phyloP scores from a whole-genome alignment of 257 asterid genomes.

The Solanum ossicruentum region DNA sequence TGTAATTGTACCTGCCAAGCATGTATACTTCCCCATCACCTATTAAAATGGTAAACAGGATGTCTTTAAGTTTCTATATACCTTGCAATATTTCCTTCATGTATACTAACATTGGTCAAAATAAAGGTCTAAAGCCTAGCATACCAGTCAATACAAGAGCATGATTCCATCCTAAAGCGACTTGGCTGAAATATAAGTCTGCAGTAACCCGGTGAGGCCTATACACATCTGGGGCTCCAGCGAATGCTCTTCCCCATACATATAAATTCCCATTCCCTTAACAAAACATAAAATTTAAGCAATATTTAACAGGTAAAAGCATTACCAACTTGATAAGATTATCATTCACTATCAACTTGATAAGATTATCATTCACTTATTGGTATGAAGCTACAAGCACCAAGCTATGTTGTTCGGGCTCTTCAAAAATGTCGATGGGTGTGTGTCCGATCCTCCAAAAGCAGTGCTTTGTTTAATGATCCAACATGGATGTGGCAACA shows the following conservation, averaged over 20 bases:
- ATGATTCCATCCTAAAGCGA: constrained; percentile 90
- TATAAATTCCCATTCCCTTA: constrained; percentile 55
- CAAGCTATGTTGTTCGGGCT: not conserved
- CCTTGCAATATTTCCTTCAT: not conserved
- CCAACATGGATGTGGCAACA: too few relatives aligned
- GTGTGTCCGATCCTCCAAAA: too few relatives aligned
- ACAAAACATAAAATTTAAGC: not conserved
- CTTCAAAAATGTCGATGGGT: too few relatives aligned
- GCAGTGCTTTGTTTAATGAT: too few relatives aligned
- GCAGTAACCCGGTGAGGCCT: constrained; percentile 23
- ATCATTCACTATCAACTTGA: not conserved
- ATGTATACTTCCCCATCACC: constrained; percentile 48
- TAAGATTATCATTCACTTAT: not conserved
- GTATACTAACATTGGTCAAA: not conserved
- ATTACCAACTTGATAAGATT: not conserved
- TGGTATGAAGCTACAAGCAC: not conserved
- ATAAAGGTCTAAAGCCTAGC: not conserved
- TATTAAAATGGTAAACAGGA: not conserved
- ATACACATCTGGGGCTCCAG: constrained; percentile 26
- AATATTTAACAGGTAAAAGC: not conserved
- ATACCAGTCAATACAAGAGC: constrained; percentile 56
- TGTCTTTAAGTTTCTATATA: not conserved
- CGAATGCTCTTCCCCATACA: constrained; percentile 86
- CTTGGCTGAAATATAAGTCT: constrained; percentile 23
- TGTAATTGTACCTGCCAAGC: constrained; percentile 75